phyloP scores from a whole-genome alignment of 495 filamentous ascomycete genomes.

The Hypomontagnella submonticulosa region DNA sequence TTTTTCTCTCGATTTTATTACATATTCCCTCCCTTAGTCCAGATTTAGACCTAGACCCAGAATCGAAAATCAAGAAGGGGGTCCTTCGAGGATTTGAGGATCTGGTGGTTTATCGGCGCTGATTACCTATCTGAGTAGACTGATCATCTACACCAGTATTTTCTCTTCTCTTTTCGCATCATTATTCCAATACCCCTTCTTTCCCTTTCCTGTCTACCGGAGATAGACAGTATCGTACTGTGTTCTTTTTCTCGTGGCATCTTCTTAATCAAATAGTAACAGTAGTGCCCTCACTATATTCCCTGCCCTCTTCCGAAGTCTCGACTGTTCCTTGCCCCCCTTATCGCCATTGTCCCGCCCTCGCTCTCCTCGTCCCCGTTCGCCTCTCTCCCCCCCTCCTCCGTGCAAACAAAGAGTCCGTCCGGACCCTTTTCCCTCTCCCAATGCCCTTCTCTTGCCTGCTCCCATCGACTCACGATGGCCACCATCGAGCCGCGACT shows the following conservation, averaged over 20 bases:
- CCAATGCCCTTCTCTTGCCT: slow-evolving; percentile 45
- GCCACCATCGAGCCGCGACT: slow-evolving; percentile 69
- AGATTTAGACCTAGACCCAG: neutral
- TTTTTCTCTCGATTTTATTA: slow-evolving; percentile 33
- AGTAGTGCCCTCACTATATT: slow-evolving; percentile 30
- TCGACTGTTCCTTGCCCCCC: slow-evolving; percentile 18
- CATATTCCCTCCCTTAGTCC: slow-evolving; percentile 20
- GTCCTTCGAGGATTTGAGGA: slow-evolving; percentile 18
- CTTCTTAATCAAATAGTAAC: slow-evolving; percentile 4
- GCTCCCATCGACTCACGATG: slow-evolving; percentile 54
- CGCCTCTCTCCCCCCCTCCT: slow-evolving; percentile 37
- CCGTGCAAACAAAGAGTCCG: slow-evolving; percentile 39
- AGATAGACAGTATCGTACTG: slow-evolving; percentile 30
- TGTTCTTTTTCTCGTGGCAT: slow-evolving; percentile 20
- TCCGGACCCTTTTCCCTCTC: slow-evolving; percentile 40
- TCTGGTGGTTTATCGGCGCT: slow-evolving; percentile 40
- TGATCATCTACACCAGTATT: slow-evolving; percentile 20
- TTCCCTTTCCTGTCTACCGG: slow-evolving; percentile 11
- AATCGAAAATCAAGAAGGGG: slow-evolving; percentile 9
- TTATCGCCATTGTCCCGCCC: slow-evolving; percentile 29
- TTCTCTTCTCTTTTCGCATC: slow-evolving; percentile 16
- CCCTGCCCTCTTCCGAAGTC: slow-evolving; percentile 18
- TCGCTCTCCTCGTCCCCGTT: slow-evolving; percentile 35
- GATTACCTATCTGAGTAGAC: slow-evolving; percentile 37
- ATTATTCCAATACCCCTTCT: slow-evolving; percentile 17